Evolutionary conservation across 345 rosid genomes (phyloP), one percentile per base, ranked within the genome.

Genomic region (Cardiospermum halicacabum): DNA sequence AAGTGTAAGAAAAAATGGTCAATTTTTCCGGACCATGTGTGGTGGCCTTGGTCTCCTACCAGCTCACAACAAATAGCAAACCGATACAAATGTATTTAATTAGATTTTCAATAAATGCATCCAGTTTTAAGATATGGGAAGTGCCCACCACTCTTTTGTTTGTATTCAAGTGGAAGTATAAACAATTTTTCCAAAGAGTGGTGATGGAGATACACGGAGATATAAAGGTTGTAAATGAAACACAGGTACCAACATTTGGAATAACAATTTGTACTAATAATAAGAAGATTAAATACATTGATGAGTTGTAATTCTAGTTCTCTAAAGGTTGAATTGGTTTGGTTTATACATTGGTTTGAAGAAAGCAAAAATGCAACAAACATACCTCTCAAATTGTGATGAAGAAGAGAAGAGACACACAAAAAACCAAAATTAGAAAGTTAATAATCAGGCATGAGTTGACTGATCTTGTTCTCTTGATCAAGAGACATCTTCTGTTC

Each of bases 371-470:
- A 24, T 24, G 9, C 28, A 72, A 66, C 42, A 68, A 56, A 0
- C 56, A 59, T 68, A 68, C 65, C 64, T 56, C 57, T 55, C 53
- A 42, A 54, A 64, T 51, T 64, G n/a, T n/a, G n/a, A n/a, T n/a
- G n/a, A n/a, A n/a, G n/a, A n/a, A n/a, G n/a, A n/a, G n/a, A n/a
- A n/a, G n/a, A n/a, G n/a, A n/a, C n/a, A n/a, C n/a, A n/a, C n/a
- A n/a, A n/a, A n/a, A n/a, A n/a, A n/a, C n/a, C n/a, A n/a, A n/a
- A n/a, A n/a, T n/a, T n/a, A n/a, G n/a, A 56, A 25, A 51, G 19
- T 78, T 60, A 78, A 72, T 89, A 89, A 70, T 82, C 77, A 66
- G 96, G 96, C 96, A 89, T 89, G 4, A 83, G 78, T 15, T 85
- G 96, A 61, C 71, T 78, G 58, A 82, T 80, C 79, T 89, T 89